Conservation (phyloP, 1,284 basidiomycete genomes). For the Leccinum griseonigrum region DNA sequence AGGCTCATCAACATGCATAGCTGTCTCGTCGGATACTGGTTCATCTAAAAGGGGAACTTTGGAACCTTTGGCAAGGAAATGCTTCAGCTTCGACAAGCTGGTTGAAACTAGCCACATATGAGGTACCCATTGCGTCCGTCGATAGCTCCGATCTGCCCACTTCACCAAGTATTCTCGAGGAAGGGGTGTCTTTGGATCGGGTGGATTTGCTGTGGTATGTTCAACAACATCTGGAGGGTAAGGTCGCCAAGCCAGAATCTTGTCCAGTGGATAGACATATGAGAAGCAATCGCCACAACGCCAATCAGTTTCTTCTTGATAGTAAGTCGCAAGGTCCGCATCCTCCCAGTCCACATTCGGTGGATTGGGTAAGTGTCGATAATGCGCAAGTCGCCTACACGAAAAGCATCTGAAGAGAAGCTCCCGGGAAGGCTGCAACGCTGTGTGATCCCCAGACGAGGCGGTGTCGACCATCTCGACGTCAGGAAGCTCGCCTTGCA, state of each 20-base stretch:
- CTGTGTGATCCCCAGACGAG: conserved; percentile 12
- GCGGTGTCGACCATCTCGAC: conserved; percentile 34
- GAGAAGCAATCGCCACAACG: conserved; percentile 79
- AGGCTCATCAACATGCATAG: conserved; percentile 32
- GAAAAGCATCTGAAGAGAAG: conserved; percentile 78
- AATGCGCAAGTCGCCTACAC: conserved; percentile 81
- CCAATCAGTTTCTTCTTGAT: conserved; percentile 68
- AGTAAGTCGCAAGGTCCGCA: conserved; percentile 55
- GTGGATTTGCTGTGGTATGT: conserved; percentile 41
- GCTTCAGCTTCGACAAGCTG: conserved; percentile 59
- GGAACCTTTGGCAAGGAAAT: conserved; percentile 73
- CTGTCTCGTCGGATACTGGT: conserved; percentile 36
- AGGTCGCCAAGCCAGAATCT: conserved; percentile 89
- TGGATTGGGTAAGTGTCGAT: conserved; percentile 67
- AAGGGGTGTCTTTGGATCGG: conserved; percentile 57
- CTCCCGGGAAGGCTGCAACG: conserved; percentile 32
- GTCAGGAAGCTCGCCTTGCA: conserved; percentile 21
- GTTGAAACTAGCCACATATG: conserved; percentile 83
- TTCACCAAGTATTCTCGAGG: conserved; percentile 91
- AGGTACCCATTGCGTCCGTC: conserved; percentile 82
- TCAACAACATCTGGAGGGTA: conserved; percentile 63
- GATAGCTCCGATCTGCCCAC: conserved; percentile 76
- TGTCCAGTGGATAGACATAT: conserved; percentile 72
- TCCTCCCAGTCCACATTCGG: conserved; percentile 37
- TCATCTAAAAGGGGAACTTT: conserved; percentile 63